phyloP scores from a whole-genome alignment of 2,329 filamentous ascomycete genomes.

The Diaporthe sp. region DNA sequence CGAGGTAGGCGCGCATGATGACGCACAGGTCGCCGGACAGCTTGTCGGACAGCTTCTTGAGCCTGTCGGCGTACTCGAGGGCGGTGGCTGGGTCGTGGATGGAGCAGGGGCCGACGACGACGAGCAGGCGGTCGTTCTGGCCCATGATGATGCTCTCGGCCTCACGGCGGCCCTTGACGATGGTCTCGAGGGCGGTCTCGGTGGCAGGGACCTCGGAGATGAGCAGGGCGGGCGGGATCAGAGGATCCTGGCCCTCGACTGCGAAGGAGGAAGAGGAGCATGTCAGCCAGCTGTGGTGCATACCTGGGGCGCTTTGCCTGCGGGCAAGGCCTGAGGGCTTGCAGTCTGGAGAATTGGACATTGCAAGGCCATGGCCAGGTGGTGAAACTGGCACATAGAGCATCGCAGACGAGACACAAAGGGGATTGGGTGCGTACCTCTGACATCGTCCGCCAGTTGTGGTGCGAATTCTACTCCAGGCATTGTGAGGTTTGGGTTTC shows the following conservation, averaged over 20 bases:
- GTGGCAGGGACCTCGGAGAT: constrained; percentile 86
- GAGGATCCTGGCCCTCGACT: constrained; percentile 95
- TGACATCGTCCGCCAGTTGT: constrained; percentile 60
- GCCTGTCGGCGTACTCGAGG: constrained; percentile 86
- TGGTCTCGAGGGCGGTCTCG: constrained; percentile 73
- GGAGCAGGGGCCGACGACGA: constrained; percentile 95
- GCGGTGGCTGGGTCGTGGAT: constrained; percentile 94
- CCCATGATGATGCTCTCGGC: constrained; percentile 83
- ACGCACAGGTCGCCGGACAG: constrained; percentile 88
- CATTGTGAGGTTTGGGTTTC: constrained; percentile 50
- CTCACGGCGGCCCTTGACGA: constrained; percentile 78
- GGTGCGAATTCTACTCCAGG: constrained; percentile 57
- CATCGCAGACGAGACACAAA: neutral
- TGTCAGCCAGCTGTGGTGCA: constrained; percentile 45
- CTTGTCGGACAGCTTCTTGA: constrained; percentile 83
- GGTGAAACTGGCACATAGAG: neutral
- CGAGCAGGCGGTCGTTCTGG: constrained; percentile 87
- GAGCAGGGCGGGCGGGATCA: constrained; percentile 90
- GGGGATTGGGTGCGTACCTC: constrained; percentile 46
- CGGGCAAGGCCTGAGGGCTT: neutral
- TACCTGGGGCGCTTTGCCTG: neutral
- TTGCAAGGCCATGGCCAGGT: constrained; percentile 6
- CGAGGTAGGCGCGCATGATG: constrained; percentile 98
- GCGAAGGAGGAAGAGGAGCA: constrained; percentile 43
- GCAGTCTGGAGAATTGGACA: neutral